Conservation (phyloP, 2,329 filamentous ascomycete species). For the Fusarium goolgardi region DNA sequence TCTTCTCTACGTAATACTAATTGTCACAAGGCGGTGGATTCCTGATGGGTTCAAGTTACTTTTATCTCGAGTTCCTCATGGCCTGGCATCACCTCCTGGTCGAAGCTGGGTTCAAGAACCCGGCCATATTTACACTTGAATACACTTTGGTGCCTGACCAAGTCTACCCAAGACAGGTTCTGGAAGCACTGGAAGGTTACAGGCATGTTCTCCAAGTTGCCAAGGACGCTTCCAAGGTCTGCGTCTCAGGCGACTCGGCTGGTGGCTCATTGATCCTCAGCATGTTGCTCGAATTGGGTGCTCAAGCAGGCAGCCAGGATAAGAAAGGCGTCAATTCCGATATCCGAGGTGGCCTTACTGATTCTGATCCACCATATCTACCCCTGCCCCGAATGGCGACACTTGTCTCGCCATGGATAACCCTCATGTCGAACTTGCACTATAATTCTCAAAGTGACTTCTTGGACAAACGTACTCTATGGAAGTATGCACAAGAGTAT, state of each 20-base stretch:
- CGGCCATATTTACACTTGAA: constrained; percentile 81
- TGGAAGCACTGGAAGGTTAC: constrained; percentile 77
- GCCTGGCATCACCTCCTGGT: constrained; percentile 76
- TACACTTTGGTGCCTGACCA: constrained; percentile 83
- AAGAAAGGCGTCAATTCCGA: constrained; percentile 28
- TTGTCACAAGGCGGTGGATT: constrained; percentile 76
- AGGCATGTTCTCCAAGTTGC: constrained; percentile 72
- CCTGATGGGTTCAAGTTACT: constrained; percentile 82
- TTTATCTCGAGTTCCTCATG: constrained; percentile 86
- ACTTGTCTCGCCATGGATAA: constrained; percentile 85
- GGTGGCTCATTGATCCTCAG: constrained; percentile 80
- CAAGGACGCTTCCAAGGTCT: constrained; percentile 70
- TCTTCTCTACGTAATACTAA: constrained; percentile 11
- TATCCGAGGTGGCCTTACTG: constrained; percentile 27
- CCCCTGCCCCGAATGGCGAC: constrained; percentile 66
- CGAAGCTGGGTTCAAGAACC: constrained; percentile 75
- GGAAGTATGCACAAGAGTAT: constrained; percentile 78
- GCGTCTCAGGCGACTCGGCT: constrained; percentile 82
- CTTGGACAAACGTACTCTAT: constrained; percentile 73
- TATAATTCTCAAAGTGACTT: constrained; percentile 79
- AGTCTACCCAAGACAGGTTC: constrained; percentile 77
- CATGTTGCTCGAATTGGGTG: constrained; percentile 74
- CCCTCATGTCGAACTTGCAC: constrained; percentile 75
- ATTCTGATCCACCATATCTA: constrained; percentile 36
- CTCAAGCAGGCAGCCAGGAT: constrained; percentile 43